Evolutionary conservation across 2,329 filamentous ascomycete genomes (phyloP), one percentile per base, ranked within the genome.

Genomic region (Diaporthe citri): DNA sequence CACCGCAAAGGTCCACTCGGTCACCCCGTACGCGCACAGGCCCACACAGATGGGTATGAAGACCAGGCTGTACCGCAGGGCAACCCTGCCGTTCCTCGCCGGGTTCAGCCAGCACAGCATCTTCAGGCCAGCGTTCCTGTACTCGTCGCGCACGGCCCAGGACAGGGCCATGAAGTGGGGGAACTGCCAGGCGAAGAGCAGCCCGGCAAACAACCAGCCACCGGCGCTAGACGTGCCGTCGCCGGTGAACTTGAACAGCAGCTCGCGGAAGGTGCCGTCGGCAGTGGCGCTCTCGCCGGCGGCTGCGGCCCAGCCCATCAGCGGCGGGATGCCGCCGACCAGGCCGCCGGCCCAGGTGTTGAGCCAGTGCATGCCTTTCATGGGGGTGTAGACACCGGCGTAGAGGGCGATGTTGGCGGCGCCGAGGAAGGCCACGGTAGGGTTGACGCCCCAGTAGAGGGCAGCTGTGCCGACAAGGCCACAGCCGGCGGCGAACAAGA

Each of bases 271-370:
- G 15, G 91, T 93, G 41, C 93, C 93, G 78, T 93, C 91, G 31
- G 89, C 90, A 3, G 92, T 94, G 12, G 95, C 95, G 59, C 93
- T 93, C 83, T 98, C 95, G 70, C 95, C 96, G 0, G 95, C 96
- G 0, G 97, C 97, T 0, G 97, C 97, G 22, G 95, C 94, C 97
- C 97, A 99, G 78, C 97, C 97, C 97, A 99, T 99, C 43, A 99
- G 85, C 0, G 97, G 97, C 0, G 97, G 96, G 74, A 99, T 97
- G 1, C 93, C 96, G 76, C 97, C 97, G 0, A 99, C 95, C 0
- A 99, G 84, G 4, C 96, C 97, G 22, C 97, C 97, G 22, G 97
- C 90, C 97, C 97, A 99, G 0, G 97, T 99, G 81, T 99, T 99
- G 75, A 96, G 85, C 13, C 93, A 94, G 4, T 93, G 94, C 17